Evolutionary conservation across 305 asterid species (phyloP).

Genomic region (Plantago coronopus): DNA sequence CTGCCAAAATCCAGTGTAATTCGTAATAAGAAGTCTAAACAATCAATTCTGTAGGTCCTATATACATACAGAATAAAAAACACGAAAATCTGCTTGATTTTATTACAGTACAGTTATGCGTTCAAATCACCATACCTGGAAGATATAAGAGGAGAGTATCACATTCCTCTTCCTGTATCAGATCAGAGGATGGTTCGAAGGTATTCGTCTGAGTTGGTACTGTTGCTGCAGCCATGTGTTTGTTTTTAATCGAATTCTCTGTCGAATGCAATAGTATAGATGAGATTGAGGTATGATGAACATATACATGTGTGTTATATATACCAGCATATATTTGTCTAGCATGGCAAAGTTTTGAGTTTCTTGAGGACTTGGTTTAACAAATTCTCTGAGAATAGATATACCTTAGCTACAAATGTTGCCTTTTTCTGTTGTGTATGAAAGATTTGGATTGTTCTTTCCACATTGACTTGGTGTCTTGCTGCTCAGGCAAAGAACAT

Average conservation of each 20-base stretch:
- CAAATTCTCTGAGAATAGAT: conserved; percentile 34
- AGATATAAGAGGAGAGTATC: conserved; percentile 53
- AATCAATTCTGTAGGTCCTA: background rate
- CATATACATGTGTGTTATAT: conserved; percentile 17
- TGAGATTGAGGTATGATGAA: conserved; percentile 11
- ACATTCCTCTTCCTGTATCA: conserved; percentile 47
- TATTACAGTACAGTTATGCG: too few species aligned
- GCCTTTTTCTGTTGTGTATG: conserved; percentile 19
- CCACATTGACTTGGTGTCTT: conserved; percentile 22
- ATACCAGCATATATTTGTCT: background rate
- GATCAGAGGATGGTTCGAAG: conserved; percentile 48
- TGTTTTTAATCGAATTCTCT: background rate
- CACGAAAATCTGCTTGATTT: background rate
- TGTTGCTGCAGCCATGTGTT: conserved; percentile 37
- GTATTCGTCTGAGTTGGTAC: conserved; percentile 22
- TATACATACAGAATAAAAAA: too few species aligned
- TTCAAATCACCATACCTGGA: conserved; percentile 37
- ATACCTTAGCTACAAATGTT: conserved; percentile 37
- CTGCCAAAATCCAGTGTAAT: conserved; percentile 29
- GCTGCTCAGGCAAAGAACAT: conserved; percentile 29
- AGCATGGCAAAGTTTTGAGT: conserved; percentile 1
- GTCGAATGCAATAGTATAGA: conserved; percentile 9
- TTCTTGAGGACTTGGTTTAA: conserved; percentile 9
- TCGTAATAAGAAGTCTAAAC: background rate
- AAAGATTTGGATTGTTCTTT: conserved; percentile 29